Conservation (phyloP, 495 filamentous ascomycete species). For the Penicillium silybi region DNA sequence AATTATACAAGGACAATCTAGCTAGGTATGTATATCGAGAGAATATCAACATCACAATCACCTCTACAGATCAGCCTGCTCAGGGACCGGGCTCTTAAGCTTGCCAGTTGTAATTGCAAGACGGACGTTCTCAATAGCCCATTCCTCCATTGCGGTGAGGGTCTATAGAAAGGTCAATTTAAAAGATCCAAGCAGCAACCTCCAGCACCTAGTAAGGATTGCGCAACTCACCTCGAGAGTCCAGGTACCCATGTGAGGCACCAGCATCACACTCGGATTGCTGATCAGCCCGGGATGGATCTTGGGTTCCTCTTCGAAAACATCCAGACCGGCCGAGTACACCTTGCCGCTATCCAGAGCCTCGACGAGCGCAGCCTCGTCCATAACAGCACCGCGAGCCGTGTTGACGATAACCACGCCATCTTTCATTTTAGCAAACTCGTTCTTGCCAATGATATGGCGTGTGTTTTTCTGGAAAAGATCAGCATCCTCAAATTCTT, state of each 20-base stretch:
- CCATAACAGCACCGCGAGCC: constrained; percentile 64
- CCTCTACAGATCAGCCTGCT: constrained; percentile 49
- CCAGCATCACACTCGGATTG: constrained; percentile 57
- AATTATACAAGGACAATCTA: background rate
- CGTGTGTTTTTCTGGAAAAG: constrained; percentile 52
- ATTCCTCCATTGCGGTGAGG: constrained; percentile 60
- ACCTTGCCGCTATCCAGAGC: constrained; percentile 61
- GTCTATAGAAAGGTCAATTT: constrained; percentile 38
- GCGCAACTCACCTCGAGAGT: constrained; percentile 53
- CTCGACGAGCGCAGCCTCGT: constrained; percentile 64
- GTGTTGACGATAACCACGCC: constrained; percentile 72
- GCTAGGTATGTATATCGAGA: too few species aligned
- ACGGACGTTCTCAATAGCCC: constrained; percentile 59
- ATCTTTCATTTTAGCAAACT: constrained; percentile 67
- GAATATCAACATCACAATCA: background rate
- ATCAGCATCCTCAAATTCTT: background rate
- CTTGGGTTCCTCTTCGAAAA: constrained; percentile 66
- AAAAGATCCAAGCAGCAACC: background rate
- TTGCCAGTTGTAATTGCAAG: constrained; percentile 51
- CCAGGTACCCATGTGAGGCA: constrained; percentile 70
- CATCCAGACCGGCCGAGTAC: constrained; percentile 59
- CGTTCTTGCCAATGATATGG: constrained; percentile 59
- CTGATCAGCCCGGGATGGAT: constrained; percentile 57
- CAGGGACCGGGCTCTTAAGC: constrained; percentile 54
- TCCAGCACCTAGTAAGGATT: too few species aligned